Evolutionary conservation across 495 filamentous ascomycete species (phyloP).

Genomic region (Penicillium angulare): DNA sequence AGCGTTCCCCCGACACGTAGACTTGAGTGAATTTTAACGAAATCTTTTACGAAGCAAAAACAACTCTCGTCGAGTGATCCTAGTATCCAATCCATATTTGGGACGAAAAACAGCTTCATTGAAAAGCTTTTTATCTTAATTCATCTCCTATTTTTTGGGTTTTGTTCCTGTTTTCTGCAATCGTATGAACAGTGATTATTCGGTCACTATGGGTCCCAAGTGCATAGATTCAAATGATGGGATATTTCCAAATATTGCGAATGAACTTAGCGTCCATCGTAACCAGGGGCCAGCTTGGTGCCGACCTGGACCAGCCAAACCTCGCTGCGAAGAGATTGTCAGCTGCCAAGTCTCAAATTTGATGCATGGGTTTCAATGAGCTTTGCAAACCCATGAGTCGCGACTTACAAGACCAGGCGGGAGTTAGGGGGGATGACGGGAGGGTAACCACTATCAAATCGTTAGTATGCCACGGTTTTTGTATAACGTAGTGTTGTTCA

Average conservation of each 20-base stretch:
- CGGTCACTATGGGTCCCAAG: neutral
- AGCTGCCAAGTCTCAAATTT: neutral
- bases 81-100: too few species aligned
- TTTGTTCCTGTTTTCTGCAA: too few species aligned
- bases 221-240: neutral
- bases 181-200: neutral
- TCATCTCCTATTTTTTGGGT: too few species aligned
- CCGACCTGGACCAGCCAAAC: conserved; percentile 46
- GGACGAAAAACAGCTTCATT: too few species aligned
- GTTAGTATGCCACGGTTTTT: neutral
- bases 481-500: too few species aligned
- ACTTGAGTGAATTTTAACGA: too few species aligned
- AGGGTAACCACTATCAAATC: conserved; percentile 54
- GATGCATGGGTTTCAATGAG: too few species aligned
- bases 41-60: too few species aligned
- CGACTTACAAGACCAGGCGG: conserved; percentile 51
- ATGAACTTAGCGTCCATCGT: too few species aligned
- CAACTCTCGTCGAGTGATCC: too few species aligned
- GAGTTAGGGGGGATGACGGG: conserved; percentile 55
- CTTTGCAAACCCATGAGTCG: neutral
- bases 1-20: too few species aligned
- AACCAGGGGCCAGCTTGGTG: conserved; percentile 23
- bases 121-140: too few species aligned
- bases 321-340: conserved; percentile 28
- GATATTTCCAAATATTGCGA: neutral